Conservation (phyloP, 2,329 filamentous ascomycete species). For the Phialophora verrucosa region DNA sequence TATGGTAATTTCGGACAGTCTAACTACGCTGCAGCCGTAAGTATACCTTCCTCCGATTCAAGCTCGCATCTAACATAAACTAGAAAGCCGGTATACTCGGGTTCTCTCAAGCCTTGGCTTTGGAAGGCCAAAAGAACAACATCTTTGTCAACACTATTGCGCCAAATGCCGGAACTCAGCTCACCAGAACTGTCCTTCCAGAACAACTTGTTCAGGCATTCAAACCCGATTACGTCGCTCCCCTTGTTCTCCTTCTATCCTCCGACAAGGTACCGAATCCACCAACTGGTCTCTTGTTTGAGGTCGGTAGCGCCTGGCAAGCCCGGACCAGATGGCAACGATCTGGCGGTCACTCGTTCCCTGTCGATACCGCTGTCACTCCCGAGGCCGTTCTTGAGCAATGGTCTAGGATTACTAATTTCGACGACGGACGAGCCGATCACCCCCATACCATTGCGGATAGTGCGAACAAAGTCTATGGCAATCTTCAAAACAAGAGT, state of each 20-base stretch:
- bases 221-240: conserved; percentile 87
- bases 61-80: conserved; percentile 15
- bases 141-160: conserved; percentile 98
- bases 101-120: conserved; percentile 86
- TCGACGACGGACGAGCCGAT: too few relatives aligned
- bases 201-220: conserved; percentile 98
- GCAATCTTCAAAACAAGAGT: too few relatives aligned
- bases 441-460: not conserved
- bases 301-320: conserved; percentile 92
- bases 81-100: conserved; percentile 91
- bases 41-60: conserved; percentile 40
- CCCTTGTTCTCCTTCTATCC: conserved; percentile 83
- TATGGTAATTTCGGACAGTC: conserved; percentile 99
- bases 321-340: conserved; percentile 65
- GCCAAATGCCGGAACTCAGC: conserved; percentile 90
- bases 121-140: conserved; percentile 95
- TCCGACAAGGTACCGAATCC: conserved; percentile 79
- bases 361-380: not conserved
- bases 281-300: conserved; percentile 85
- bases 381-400: conserved; percentile 5
- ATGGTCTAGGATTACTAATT: not conserved
- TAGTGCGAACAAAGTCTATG: conserved; percentile 68
- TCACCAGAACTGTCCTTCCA: conserved; percentile 90
- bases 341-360: too few relatives aligned
- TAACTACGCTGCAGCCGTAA: conserved; percentile 88